These are phyloP conservation scores for Penicillium brevicompactum DNA, from an alignment of 2,329 filamentous ascomycete genomes.

Conservation along the genomic window DNA sequence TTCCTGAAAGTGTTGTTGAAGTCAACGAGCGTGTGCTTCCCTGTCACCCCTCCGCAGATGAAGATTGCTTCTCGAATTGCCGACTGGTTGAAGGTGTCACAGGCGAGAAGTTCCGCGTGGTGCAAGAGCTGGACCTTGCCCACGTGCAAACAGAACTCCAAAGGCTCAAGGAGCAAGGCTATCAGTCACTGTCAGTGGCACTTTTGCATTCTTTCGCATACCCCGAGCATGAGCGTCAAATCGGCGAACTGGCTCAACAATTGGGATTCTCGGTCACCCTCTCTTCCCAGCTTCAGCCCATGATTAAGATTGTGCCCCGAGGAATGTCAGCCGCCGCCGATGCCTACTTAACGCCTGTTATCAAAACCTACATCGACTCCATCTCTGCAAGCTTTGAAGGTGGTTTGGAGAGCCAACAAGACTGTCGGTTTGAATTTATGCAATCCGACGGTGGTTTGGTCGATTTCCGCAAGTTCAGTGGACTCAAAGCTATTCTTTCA, in stretches of 20 bases:
- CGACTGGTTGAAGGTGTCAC: slow-evolving; percentile 58
- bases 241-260: slow-evolving; percentile 75
- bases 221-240: slow-evolving; percentile 76
- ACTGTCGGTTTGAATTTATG: slow-evolving; percentile 91
- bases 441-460: slow-evolving; percentile 79
- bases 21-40: slow-evolving; percentile 85
- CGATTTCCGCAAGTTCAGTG: slow-evolving; percentile 68
- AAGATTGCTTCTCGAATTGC: slow-evolving; percentile 71
- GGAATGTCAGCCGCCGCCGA: slow-evolving; percentile 78
- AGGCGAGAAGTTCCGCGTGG: slow-evolving; percentile 68
- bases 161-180: slow-evolving; percentile 67
- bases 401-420: slow-evolving; percentile 73
- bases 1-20: slow-evolving; percentile 83
- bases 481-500: slow-evolving; percentile 82
- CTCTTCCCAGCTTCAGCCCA: slow-evolving; percentile 77
- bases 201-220: slow-evolving; percentile 90
- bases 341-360: slow-evolving; percentile 77
- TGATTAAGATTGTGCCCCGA: slow-evolving; percentile 81
- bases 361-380: slow-evolving; percentile 69
- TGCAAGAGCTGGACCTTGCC: slow-evolving; percentile 61
- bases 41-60: slow-evolving; percentile 63
- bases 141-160: slow-evolving; percentile 62
- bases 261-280: slow-evolving; percentile 81
- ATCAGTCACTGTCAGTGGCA: slow-evolving; percentile 81
- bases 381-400: slow-evolving; percentile 68